Conservation (phyloP, 176 grass and related monocot genomes). For the Secale cereale region DNA sequence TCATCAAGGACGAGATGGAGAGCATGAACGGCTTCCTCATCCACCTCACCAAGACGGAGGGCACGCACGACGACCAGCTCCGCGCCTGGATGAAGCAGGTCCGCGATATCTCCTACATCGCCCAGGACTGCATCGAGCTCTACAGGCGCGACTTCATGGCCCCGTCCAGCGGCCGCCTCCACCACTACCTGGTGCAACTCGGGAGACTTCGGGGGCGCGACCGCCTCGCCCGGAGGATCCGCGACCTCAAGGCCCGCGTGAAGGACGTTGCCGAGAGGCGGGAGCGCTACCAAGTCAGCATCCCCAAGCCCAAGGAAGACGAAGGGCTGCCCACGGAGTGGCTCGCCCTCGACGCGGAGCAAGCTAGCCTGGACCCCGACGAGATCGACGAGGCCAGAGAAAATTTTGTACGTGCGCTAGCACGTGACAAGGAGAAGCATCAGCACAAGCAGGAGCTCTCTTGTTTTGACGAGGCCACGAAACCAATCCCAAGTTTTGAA, state of each 20-base stretch:
- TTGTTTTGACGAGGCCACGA: too few species aligned
- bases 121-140: slow-evolving; percentile 24
- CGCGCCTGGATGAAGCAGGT: slow-evolving; percentile 48
- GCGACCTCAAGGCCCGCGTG: slow-evolving; percentile 21
- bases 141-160: background rate
- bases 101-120: slow-evolving; percentile 8
- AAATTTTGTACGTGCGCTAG: background rate
- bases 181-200: accelerated
- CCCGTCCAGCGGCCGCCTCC: background rate
- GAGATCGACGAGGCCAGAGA: background rate
- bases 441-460: too few species aligned
- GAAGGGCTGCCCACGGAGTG: too few species aligned
- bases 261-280: background rate
- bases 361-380: background rate
- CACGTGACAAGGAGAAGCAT: background rate
- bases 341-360: background rate
- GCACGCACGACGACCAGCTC: slow-evolving; percentile 25
- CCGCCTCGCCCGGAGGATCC: background rate
- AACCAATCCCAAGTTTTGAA: too few species aligned
- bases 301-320: background rate
- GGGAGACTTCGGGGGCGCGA: too few species aligned
- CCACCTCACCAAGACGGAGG: background rate
- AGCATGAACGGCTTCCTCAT: background rate
- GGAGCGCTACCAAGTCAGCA: background rate
- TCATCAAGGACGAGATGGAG: slow-evolving; percentile 13